Conservation (phyloP, 2,329 filamentous ascomycete species). For the Camptophora hylomeconis region DNA sequence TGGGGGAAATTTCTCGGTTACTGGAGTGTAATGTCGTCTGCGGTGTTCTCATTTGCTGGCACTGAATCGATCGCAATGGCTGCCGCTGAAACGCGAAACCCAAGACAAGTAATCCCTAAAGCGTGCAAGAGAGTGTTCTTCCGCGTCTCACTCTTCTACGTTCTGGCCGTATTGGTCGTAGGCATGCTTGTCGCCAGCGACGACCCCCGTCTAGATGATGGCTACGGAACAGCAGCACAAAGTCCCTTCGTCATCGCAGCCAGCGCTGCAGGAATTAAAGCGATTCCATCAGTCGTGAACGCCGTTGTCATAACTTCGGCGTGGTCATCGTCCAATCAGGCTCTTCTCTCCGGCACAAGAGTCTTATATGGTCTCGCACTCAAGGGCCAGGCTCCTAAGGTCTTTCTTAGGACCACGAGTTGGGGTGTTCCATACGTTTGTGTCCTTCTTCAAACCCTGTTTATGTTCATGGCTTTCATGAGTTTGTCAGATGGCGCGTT, state of each 20-base stretch:
- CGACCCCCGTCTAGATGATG: constrained; percentile 20
- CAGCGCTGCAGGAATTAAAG: constrained; percentile 22
- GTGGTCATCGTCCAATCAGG: constrained; percentile 31
- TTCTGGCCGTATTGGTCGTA: constrained; percentile 22
- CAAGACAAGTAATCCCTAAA: constrained; percentile 27
- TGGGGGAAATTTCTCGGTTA: constrained; percentile 53
- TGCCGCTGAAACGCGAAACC: constrained; percentile 28
- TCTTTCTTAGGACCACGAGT: constrained; percentile 19
- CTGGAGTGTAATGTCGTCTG: constrained; percentile 32
- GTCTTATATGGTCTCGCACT: constrained; percentile 26
- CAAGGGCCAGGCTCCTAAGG: constrained; percentile 24
- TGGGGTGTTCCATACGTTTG: constrained; percentile 17
- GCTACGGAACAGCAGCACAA: constrained; percentile 25
- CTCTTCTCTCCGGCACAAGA: constrained; percentile 24
- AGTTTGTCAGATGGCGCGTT: constrained; percentile 33
- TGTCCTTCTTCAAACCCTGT: constrained; percentile 12
- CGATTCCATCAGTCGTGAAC: constrained; percentile 28
- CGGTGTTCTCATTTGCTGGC: constrained; percentile 29
- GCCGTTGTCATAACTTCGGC: constrained; percentile 28
- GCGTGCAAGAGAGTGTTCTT: constrained; percentile 28
- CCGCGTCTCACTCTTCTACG: constrained; percentile 28
- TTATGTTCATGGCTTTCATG: constrained; percentile 18
- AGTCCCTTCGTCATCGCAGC: constrained; percentile 43
- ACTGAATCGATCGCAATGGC: constrained; percentile 28
- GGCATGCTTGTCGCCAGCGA: constrained; percentile 28